A percentile compares a stretch with the other conserved stretches of the same genome.
Conservation (phyloP, 225 moss, liverwort and hornwort species). For the Pleurozium schreberi region DNA sequence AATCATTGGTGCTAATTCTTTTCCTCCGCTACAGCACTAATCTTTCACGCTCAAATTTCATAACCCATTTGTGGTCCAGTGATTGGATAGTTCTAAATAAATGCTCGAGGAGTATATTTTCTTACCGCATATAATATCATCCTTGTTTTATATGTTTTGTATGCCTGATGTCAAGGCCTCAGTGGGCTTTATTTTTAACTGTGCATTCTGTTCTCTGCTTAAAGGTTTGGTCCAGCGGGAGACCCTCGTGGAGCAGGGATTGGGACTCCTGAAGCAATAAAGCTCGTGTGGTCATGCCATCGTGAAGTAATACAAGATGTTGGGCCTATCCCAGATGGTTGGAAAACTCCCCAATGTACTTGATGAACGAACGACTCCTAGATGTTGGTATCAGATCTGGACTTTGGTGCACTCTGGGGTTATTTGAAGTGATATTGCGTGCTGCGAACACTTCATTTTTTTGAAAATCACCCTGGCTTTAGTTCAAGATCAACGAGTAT, state of each 20-base stretch:
- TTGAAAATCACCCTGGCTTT: neutral
- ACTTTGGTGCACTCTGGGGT: neutral
- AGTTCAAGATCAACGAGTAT: neutral
- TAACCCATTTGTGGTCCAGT: neutral
- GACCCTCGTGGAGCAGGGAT: slow-evolving; percentile 98
- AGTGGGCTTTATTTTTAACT: neutral
- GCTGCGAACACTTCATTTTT: neutral
- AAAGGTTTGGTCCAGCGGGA: slow-evolving; percentile 97
- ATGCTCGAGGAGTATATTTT: neutral
- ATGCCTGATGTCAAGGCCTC: neutral
- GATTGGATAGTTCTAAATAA: neutral
- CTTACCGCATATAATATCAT: neutral
- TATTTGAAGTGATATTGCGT: neutral
- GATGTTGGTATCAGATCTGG: neutral
- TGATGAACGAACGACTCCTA: slow-evolving; percentile 6
- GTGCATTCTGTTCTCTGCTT: neutral
- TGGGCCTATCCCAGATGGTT: slow-evolving; percentile 59
- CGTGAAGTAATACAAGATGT: slow-evolving; percentile 92
- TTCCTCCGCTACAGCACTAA: neutral
- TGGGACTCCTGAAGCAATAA: slow-evolving; percentile 97
- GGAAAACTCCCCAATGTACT: slow-evolving; percentile 68
- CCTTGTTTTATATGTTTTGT: neutral
- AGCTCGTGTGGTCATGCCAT: slow-evolving; percentile 91
- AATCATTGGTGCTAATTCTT: slow-evolving; percentile 73
- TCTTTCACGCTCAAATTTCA: neutral